A percentile compares a stretch with the other conserved stretches of the same genome.
These are phyloP conservation scores for Porphyridium purpureum DNA, from an alignment of 23 red algal genomes.

Conservation along the genomic window DNA sequence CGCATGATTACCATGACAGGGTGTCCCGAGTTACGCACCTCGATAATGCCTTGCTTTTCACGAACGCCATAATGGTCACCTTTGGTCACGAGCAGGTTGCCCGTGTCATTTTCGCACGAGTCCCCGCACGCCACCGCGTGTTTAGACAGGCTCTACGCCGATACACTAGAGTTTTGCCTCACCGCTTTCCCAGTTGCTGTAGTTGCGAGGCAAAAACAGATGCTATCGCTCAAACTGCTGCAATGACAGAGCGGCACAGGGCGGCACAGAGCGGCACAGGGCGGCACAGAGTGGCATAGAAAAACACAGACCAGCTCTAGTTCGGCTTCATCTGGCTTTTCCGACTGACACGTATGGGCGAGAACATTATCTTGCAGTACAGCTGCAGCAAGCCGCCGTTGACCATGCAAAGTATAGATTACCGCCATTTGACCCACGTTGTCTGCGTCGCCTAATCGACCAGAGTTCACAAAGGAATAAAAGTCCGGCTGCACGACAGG, in stretches of 20 bases:
- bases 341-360: constrained; percentile 53
- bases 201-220: too few relatives aligned
- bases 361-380: constrained; percentile 19
- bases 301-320: constrained; percentile 32
- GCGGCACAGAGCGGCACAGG: too few relatives aligned
- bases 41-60: background rate
- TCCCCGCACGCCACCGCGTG: constrained; percentile 86
- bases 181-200: background rate
- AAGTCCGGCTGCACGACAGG: too few relatives aligned
- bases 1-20: constrained; percentile 52
- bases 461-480: constrained; percentile 59
- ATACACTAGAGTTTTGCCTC: background rate
- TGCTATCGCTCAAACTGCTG: too few relatives aligned
- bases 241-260: too few relatives aligned
- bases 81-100: constrained; percentile 63
- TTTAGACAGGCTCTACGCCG: constrained; percentile 35
- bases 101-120: constrained; percentile 63
- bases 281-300: too few relatives aligned
- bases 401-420: constrained; percentile 12
- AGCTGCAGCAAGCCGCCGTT: constrained; percentile 14
- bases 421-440: constrained; percentile 2
- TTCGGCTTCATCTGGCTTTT: constrained; percentile 31
- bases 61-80: constrained; percentile 74
- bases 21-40: constrained; percentile 55
- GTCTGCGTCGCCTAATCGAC: constrained; percentile 3